phyloP scores from a whole-genome alignment of 2,329 filamentous ascomycete genomes.

The Alternaria dauci region DNA sequence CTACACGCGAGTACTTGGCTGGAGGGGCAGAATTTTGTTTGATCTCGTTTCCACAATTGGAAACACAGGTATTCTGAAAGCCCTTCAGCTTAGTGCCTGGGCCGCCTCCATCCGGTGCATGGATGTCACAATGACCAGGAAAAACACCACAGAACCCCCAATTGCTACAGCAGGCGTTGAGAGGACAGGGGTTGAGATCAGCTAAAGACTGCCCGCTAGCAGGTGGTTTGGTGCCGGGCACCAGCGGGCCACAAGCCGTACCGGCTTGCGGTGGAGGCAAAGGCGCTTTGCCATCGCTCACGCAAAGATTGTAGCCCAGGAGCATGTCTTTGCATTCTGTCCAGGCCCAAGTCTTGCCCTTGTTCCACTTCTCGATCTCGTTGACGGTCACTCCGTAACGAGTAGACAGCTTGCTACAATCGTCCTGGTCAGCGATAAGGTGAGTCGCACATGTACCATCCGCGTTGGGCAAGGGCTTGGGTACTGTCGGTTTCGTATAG shows the following conservation, averaged over 20 bases:
- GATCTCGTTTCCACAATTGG: constrained; percentile 21
- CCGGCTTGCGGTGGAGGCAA: constrained; percentile 28
- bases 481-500: neutral
- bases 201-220: neutral
- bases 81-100: constrained; percentile 14
- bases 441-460: neutral
- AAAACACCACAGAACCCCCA: constrained; percentile 36
- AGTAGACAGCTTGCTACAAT: neutral
- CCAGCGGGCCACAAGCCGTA: constrained; percentile 33
- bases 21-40: constrained; percentile 7
- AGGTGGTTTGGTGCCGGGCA: constrained; percentile 41
- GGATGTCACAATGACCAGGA: constrained; percentile 53
- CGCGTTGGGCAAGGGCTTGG: neutral
- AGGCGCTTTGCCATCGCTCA: constrained; percentile 46
- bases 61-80: constrained; percentile 19
- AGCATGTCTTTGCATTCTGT: constrained; percentile 49
- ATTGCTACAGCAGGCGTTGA: constrained; percentile 21
- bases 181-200: constrained; percentile 18
- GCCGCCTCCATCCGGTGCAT: constrained; percentile 3
- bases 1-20: neutral
- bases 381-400: neutral
- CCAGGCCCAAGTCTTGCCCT: constrained; percentile 56
- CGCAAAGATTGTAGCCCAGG: constrained; percentile 49
- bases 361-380: constrained; percentile 48
- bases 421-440: neutral